Evolutionary conservation across 2,329 filamentous ascomycete species (phyloP).

Genomic region (Dothistroma pini): DNA sequence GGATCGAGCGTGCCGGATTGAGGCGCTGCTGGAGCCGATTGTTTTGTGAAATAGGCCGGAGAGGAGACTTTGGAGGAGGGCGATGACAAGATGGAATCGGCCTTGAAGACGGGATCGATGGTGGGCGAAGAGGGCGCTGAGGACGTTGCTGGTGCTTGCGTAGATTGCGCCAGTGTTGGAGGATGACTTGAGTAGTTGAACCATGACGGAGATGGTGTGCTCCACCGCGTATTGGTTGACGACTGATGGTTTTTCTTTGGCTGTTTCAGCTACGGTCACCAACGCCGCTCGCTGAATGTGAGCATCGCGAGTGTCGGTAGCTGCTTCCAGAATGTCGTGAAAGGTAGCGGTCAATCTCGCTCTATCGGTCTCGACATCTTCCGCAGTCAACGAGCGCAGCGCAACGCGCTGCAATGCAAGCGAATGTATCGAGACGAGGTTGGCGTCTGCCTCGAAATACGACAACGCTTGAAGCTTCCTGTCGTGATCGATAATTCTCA

Average conservation of each 20-base stretch:
- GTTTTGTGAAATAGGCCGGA: constrained; percentile 51
- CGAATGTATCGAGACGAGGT: neutral
- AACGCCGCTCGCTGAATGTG: constrained; percentile 9
- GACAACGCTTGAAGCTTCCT: neutral
- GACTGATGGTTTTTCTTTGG: constrained; percentile 35
- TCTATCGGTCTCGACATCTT: neutral
- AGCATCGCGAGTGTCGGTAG: neutral
- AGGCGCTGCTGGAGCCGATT: constrained; percentile 21
- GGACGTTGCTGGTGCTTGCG: constrained; percentile 52
- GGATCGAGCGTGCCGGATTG: constrained; percentile 45
- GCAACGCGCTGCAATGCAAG: neutral
- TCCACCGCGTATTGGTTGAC: constrained; percentile 45
- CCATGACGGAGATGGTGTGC: constrained; percentile 37
- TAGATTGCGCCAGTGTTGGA: constrained; percentile 42
- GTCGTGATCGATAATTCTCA: neutral
- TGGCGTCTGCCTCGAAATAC: neutral
- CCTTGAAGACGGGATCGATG: constrained; percentile 57
- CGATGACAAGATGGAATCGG: constrained; percentile 57
- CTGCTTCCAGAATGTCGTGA: neutral
- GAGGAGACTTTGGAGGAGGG: constrained; percentile 53
- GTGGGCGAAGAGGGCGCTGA: constrained; percentile 52
- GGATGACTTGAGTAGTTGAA: constrained; percentile 33
- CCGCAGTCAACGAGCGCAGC: neutral
- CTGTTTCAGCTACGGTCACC: constrained; percentile 19
- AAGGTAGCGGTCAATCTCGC: neutral